Base-by-base conservation (phyloP, 495 filamentous ascomycete genomes). In the Aspergillus saccharolyticus region DNA sequence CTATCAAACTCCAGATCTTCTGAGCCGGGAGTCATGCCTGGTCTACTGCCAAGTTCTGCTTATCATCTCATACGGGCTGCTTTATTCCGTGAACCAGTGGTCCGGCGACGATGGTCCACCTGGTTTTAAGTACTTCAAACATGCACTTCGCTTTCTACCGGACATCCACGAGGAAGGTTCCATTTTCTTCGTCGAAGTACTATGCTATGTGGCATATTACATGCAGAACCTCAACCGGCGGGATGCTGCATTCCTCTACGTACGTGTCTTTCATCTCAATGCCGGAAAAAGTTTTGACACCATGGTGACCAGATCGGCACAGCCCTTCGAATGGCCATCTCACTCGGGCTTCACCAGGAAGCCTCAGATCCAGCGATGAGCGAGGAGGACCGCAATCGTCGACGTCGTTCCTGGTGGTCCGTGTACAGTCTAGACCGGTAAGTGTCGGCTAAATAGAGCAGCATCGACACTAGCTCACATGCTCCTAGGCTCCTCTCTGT, bases 31-130 rank as follows among this genome's bases (percentile, higher is more conserved):
- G 46, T 67, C 69, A 42, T 71, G 67, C 25, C 54, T 75, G 15
- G 58, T 70, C 0, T 73, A 73, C 43, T 75, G 72, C 49, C 69
- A 79, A 21, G 61, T 72, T 3, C 61, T 81, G 12, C 59, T 77
- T 21, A 69, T 78, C 30, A 72, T 80, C 19, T 77, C 78, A n/a
- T 79, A 79, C 62, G 78, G 78, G 6, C 68, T 80, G 52, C 66
- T 81, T 58, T 81, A 80, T 55, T 80, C 77, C 17, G 69, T 80
- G 43, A 79, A 81, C 55, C 74, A 79, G 46, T 79, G 75, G 76
- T 71, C 74, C 10, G 74, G 74, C 42, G 72, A 73, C 57, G 70
- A 74, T 17, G 77, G 75, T 0, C 76, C 78, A 0, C 78, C 78
- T 0, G 78, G 78, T 0, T 78, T 78, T 68, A 74, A 78, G 21